Evolutionary conservation across 805 yeast species (phyloP).

Genomic region (Starmerella etchellsii): DNA sequence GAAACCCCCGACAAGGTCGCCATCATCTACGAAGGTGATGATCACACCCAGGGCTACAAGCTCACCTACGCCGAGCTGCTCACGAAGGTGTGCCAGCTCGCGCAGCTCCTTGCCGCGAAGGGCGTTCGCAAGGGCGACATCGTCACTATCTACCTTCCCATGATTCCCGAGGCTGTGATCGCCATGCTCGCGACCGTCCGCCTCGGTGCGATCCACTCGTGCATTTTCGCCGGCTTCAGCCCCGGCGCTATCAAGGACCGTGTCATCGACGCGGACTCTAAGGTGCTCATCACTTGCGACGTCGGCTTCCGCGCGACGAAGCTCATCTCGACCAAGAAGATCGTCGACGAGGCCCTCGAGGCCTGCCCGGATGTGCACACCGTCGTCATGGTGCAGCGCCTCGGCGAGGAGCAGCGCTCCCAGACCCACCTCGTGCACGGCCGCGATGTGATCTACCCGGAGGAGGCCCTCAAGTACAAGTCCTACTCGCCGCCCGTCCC

Average conservation of each 20-base stretch:
- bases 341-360: slow-evolving; percentile 86
- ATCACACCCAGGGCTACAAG: slow-evolving; percentile 54
- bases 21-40: slow-evolving; percentile 84
- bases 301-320: slow-evolving; percentile 86
- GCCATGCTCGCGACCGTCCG: slow-evolving; percentile 90
- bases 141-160: slow-evolving; percentile 91
- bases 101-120: slow-evolving; percentile 67
- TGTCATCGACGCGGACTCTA: slow-evolving; percentile 73
- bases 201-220: slow-evolving; percentile 92
- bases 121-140: slow-evolving; percentile 93
- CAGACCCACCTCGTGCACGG: slow-evolving; percentile 47
- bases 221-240: slow-evolving; percentile 92
- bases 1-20: slow-evolving; percentile 63
- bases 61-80: slow-evolving; percentile 80
- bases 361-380: slow-evolving; percentile 58
- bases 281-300: slow-evolving; percentile 83
- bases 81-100: slow-evolving; percentile 71
- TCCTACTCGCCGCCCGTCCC: slow-evolving; percentile 79
- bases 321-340: slow-evolving; percentile 78
- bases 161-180: slow-evolving; percentile 93
- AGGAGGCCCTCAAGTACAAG: slow-evolving; percentile 66
- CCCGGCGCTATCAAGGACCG: slow-evolving; percentile 88
- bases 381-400: slow-evolving; percentile 79
- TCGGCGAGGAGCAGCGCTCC: slow-evolving; percentile 26
- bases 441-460: slow-evolving; percentile 95